These are phyloP conservation scores for Diaporthe sp. DNA, from an alignment of 2,329 filamentous ascomycete genomes.

Conservation along the genomic window DNA sequence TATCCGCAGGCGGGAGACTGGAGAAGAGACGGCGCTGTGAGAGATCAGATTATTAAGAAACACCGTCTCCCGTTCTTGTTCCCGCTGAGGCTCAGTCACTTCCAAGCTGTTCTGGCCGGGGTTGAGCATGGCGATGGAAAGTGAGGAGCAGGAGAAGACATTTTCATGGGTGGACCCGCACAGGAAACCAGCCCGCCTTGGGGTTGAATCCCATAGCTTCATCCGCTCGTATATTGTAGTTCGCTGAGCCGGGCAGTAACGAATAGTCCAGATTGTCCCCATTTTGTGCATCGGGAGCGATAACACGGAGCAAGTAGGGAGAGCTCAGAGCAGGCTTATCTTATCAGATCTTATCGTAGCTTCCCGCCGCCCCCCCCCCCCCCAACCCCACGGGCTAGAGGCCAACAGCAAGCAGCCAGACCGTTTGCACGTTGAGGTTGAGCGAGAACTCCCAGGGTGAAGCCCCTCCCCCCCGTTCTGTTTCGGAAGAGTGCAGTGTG, in stretches of 20 bases:
- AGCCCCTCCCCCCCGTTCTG: not conserved
- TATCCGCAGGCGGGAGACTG: not conserved
- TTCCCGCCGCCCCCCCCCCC: not conserved
- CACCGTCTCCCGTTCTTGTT: too few relatives aligned
- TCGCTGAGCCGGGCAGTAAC: too few relatives aligned
- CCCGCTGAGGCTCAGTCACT: not conserved
- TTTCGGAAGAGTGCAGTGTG: not conserved
- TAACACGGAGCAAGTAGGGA: not conserved
- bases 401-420: too few relatives aligned
- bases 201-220: not conserved
- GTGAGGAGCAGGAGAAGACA: not conserved
- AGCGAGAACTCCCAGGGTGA: not conserved
- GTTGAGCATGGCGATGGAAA: not conserved
- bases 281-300: not conserved
- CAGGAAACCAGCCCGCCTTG: not conserved
- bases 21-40: not conserved
- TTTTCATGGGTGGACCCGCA: not conserved
- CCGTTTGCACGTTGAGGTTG: too few relatives aligned
- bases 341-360: slow-evolving; percentile 12
- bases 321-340: not conserved
- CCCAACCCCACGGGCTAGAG: too few relatives aligned
- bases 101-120: too few relatives aligned
- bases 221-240: not conserved
- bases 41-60: too few relatives aligned
- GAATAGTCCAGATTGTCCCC: too few relatives aligned